These are phyloP conservation scores for Aspergillus biplanus DNA, from an alignment of 495 filamentous ascomycete species.

Conservation along the genomic window DNA sequence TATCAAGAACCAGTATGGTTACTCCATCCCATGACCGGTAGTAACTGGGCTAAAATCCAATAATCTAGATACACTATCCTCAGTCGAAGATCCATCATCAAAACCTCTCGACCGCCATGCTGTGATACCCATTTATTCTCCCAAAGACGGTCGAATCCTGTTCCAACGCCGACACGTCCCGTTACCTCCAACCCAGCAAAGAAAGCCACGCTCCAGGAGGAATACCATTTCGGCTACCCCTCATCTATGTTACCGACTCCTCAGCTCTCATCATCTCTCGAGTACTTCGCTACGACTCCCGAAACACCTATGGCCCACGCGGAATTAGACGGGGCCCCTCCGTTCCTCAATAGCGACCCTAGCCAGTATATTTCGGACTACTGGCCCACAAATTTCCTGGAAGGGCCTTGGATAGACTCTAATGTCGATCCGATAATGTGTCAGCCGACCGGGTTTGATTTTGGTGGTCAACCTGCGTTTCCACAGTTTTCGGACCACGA, in stretches of 20 bases:
- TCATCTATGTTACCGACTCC: slow-evolving; percentile 13
- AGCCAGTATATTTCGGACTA: slow-evolving; percentile 1
- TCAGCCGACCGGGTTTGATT: neutral
- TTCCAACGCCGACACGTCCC: neutral
- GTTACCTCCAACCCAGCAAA: neutral
- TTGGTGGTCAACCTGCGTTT: neutral
- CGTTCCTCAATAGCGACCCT: neutral
- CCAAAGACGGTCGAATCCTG: neutral
- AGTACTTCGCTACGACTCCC: slow-evolving; percentile 13
- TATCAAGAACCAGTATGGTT: slow-evolving; percentile 20
- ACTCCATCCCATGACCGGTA: neutral
- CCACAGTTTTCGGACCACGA: neutral
- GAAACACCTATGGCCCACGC: neutral
- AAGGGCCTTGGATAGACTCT: neutral
- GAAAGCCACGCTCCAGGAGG: neutral
- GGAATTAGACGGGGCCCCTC: neutral
- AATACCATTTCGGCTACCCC: neutral
- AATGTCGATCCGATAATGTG: slow-evolving; percentile 1
- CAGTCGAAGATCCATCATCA: neutral
- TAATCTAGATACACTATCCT: slow-evolving; percentile 15
- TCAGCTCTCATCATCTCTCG: slow-evolving; percentile 6
- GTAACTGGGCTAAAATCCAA: neutral
- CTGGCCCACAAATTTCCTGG: neutral
- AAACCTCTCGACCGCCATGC: neutral
- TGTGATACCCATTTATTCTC: neutral